Base-by-base conservation (phyloP, 2,329 filamentous ascomycete species). In the Hypomyces perniciosus region DNA sequence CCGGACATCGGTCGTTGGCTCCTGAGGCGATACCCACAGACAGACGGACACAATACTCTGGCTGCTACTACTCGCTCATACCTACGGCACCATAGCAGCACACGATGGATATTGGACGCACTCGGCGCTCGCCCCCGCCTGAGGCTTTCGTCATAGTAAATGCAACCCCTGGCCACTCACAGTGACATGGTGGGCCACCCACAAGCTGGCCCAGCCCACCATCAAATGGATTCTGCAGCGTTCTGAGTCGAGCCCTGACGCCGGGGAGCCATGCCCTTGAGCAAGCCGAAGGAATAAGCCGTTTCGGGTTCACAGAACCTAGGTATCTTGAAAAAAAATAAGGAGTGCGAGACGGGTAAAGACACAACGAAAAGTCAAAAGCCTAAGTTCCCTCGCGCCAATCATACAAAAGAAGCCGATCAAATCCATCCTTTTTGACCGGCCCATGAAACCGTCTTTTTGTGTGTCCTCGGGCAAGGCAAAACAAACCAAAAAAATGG, bases 371-470 rank as follows among this genome's bases (percentile, higher is more conserved):
- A 44, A 43, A 48, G 39, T 42, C 48, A 28, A 42, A 51, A 29
- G 12, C 29, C 31, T 40, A 28, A 34, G 47, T 27, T 52, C 47
- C 50, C 44, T 55, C 52, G 44, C 54, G 46, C 45, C 56, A 51
- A 52, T 57, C 38, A 55, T 55, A 55, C 54, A 45, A 35, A 20
- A 44, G 35, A 46, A 48, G 39, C 45, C 48, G 49, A 38, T 37
- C 52, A 46, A 33, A n/a, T 12, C 12, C 34, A 46, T 38, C 31
- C 39, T 44, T 38, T 52, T 50, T 37, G 31, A 46, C 35, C 51
- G 38, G 37, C 46, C 34, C 47, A 50, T 50, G 43, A 43, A 40
- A 46, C 20, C 31, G 27, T 28, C 33, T 33, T 50, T 49, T 52
- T 37, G 44, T 43, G 34, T 53, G 46, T 53, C 44, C 51, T 35